These are phyloP conservation scores for Candida michaelii DNA, from an alignment of 805 yeast species.

Conservation along the genomic window DNA sequence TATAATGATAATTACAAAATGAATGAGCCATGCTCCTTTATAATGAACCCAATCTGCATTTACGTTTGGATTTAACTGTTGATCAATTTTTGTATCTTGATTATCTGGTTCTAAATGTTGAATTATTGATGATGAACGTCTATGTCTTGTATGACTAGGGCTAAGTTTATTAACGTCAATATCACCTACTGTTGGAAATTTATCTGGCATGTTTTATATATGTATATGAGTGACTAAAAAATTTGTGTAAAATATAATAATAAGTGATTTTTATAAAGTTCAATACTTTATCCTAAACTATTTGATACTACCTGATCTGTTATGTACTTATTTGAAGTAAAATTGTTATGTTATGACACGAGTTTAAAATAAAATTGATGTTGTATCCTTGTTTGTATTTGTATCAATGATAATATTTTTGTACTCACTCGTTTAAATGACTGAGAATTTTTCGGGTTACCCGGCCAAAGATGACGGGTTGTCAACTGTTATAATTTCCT, in stretches of 20 bases:
- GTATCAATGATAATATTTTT: slow-evolving; percentile 1
- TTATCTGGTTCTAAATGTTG: slow-evolving; percentile 94
- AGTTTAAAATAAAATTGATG: not conserved
- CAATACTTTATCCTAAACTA: too few species aligned
- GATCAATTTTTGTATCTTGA: slow-evolving; percentile 89
- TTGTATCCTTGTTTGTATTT: slow-evolving; percentile 1
- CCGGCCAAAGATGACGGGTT: not conserved
- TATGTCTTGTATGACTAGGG: slow-evolving; percentile 36
- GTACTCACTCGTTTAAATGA: slow-evolving; percentile 8
- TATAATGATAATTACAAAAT: slow-evolving; percentile 74
- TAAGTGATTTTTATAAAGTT: not conserved
- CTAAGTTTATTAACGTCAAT: slow-evolving; percentile 16
- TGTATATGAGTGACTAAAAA: not conserved
- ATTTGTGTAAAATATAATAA: not conserved
- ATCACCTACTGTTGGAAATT: slow-evolving; percentile 14
- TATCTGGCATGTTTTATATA: slow-evolving; percentile 6
- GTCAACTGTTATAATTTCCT: not conserved
- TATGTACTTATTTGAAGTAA: not conserved
- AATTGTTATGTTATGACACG: not conserved
- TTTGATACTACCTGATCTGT: not conserved
- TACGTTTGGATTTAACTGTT: slow-evolving; percentile 80
- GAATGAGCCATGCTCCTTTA: slow-evolving; percentile 96
- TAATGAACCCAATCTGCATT: slow-evolving; percentile 96
- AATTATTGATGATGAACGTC: slow-evolving; percentile 85
- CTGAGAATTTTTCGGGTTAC: slow-evolving; percentile 7